phyloP scores from a whole-genome alignment of 2,329 filamentous ascomycete species.

The Penicillium sp. region DNA sequence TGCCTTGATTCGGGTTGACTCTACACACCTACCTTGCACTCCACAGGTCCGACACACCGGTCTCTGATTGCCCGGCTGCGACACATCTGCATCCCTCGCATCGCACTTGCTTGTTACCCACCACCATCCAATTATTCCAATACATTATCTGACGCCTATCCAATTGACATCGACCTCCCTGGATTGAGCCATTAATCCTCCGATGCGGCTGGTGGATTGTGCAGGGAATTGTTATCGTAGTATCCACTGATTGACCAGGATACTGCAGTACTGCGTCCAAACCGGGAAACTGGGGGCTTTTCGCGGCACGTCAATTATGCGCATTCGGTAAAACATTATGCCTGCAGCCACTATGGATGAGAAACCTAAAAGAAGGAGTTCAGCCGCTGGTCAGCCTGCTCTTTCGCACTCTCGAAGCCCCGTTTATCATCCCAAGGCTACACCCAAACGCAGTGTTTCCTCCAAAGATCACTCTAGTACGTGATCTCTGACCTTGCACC shows the following conservation, averaged over 20 bases:
- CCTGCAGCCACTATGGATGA: slow-evolving; percentile 26
- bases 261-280: slow-evolving; percentile 17
- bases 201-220: slow-evolving; percentile 17
- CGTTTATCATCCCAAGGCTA: slow-evolving; percentile 25
- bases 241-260: slow-evolving; percentile 18
- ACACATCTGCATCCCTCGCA: slow-evolving; percentile 22
- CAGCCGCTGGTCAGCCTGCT: slow-evolving; percentile 23
- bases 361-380: slow-evolving; percentile 26
- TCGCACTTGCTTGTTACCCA: slow-evolving; percentile 11
- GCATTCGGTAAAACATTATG: slow-evolving; percentile 17
- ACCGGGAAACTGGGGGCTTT: slow-evolving; percentile 17
- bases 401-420: slow-evolving; percentile 24
- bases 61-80: slow-evolving; percentile 15
- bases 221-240: slow-evolving; percentile 7
- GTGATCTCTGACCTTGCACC: slow-evolving; percentile 5
- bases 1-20: slow-evolving; percentile 4
- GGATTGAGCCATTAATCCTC: slow-evolving; percentile 15
- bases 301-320: slow-evolving; percentile 28
- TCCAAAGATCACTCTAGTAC: slow-evolving; percentile 23
- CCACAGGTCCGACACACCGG: slow-evolving; percentile 12
- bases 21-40: slow-evolving; percentile 10
- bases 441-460: slow-evolving; percentile 17
- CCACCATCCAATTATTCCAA: slow-evolving; percentile 11
- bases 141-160: slow-evolving; percentile 15
- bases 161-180: slow-evolving; percentile 9